Evolutionary conservation across 768 basidiomycete genomes (phyloP).

Genomic region (Neoboletus subvelutipes): DNA sequence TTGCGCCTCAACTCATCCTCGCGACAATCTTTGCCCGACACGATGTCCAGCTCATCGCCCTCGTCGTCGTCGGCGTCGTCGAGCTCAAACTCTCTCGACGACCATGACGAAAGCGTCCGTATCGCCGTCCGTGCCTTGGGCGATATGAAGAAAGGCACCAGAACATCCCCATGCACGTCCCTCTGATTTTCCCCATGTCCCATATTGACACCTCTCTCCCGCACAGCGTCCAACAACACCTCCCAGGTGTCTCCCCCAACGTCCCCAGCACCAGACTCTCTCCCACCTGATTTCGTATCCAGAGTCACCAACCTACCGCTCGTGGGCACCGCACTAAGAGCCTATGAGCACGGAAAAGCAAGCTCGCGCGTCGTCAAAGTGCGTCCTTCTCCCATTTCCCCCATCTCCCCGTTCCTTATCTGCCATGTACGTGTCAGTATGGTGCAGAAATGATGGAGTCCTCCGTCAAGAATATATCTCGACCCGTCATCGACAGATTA

Average conservation of each 20-base stretch:
- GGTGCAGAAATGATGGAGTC: conserved; percentile 88
- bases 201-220: neutral
- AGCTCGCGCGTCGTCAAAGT: conserved; percentile 86
- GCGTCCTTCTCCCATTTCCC: conserved; percentile 11
- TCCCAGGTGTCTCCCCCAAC: conserved; percentile 13
- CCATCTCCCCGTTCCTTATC: conserved; percentile 10
- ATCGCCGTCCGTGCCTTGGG: conserved; percentile 78
- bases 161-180: conserved; percentile 17
- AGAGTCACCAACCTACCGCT: conserved; percentile 71
- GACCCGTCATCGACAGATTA: conserved; percentile 77
- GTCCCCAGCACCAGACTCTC: conserved; percentile 13
- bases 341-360: conserved; percentile 82
- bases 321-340: conserved; percentile 67
- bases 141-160: conserved; percentile 64
- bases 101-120: conserved; percentile 72
- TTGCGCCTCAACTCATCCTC: neutral
- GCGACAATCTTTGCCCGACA: neutral
- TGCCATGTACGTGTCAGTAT: conserved; percentile 48
- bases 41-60: conserved; percentile 17
- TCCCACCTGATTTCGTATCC: conserved; percentile 40
- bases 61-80: conserved; percentile 14
- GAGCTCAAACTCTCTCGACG: conserved; percentile 35
- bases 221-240: conserved; percentile 8
- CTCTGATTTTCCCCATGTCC: neutral
- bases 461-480: conserved; percentile 75